These are phyloP conservation scores for Phytophthora pini DNA, from an alignment of 352 stramenopile genomes.

Conservation along the genomic window DNA sequence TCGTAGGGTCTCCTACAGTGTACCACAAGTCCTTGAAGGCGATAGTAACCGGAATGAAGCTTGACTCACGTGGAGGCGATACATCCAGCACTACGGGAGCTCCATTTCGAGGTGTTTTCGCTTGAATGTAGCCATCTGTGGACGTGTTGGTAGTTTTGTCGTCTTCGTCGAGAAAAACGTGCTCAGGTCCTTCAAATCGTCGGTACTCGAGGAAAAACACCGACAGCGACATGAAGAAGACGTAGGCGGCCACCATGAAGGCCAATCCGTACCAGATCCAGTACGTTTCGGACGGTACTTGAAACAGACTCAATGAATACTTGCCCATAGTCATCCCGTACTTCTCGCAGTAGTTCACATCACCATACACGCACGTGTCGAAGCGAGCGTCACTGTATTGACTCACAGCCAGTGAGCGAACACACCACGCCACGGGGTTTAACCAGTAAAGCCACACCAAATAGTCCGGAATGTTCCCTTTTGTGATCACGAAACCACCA, in stretches of 20 bases:
- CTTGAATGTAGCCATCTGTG: conserved; percentile 9
- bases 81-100: conserved; percentile 8
- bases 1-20: conserved; percentile 41
- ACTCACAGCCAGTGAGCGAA: conserved; percentile 39
- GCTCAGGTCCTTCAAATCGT: conserved; percentile 29
- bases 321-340: conserved; percentile 39
- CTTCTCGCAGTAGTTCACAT: conserved; percentile 34
- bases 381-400: conserved; percentile 35
- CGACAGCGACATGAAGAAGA: conserved; percentile 41
- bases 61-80: conserved; percentile 9
- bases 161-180: conserved; percentile 22
- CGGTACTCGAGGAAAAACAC: conserved; percentile 40
- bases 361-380: conserved; percentile 28
- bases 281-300: conserved; percentile 30
- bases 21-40: conserved; percentile 60
- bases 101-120: conserved; percentile 8
- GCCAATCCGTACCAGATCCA: conserved; percentile 38
- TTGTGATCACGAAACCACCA: conserved; percentile 40
- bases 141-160: conserved; percentile 8
- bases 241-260: conserved; percentile 33
- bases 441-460: conserved; percentile 43
- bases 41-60: conserved; percentile 48
- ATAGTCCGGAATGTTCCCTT: conserved; percentile 45
- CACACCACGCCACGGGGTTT: conserved; percentile 51
- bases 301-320: conserved; percentile 40